Evolutionary conservation across 306 rosid genomes (phyloP).

Genomic region (Acacia acuminata): DNA sequence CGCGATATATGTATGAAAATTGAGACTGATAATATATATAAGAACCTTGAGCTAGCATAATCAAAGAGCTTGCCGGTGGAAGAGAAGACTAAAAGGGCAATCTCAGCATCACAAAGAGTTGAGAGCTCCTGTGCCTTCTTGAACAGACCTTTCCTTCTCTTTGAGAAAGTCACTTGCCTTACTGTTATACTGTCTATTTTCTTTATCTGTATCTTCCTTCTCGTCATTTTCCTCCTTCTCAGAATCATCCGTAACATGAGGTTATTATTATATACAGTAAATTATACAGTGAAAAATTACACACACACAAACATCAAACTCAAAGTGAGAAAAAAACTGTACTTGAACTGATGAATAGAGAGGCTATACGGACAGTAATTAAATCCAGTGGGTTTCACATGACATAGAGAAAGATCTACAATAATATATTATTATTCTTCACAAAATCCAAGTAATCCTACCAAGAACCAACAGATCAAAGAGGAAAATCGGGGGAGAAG

Average conservation of each 20-base stretch:
- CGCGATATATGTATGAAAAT: neutral
- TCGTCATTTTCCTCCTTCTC: constrained; percentile 26
- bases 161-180: constrained; percentile 47
- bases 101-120: constrained; percentile 42
- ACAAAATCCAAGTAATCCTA: neutral
- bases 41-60: constrained; percentile 43
- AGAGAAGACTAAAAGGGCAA: constrained; percentile 41
- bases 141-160: constrained; percentile 40
- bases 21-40: neutral
- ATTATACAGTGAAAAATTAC: neutral
- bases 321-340: neutral
- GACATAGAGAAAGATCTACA: neutral
- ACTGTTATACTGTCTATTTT: constrained; percentile 37
- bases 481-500: neutral
- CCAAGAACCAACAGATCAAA: neutral
- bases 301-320: neutral
- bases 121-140: constrained; percentile 46
- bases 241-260: neutral
- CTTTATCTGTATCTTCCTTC: constrained; percentile 43
- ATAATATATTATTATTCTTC: neutral
- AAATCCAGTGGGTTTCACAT: constrained; percentile 8
- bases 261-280: neutral
- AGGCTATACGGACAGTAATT: neutral
- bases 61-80: constrained; percentile 41
- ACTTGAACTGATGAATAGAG: neutral